Evolutionary conservation across 129 eudicot species (phyloP), one percentile per base, ranked within the genome.

Genomic region (Chrysanthemum makinoi): DNA sequence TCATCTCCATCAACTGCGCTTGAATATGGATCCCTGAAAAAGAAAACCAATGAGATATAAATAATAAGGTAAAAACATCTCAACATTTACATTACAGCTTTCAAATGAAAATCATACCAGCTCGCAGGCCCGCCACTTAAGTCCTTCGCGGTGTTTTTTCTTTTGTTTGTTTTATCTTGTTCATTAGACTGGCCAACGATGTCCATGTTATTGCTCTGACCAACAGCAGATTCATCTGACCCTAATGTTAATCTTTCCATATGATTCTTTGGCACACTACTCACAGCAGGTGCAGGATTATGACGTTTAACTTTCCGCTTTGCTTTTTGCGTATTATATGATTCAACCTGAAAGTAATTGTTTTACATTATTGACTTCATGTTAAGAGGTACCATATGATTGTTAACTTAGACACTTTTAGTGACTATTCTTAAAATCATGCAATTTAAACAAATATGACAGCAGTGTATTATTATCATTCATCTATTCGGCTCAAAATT

Each of bases 1-100:
- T 81, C 78, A n/a, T 91, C 95, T 5, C 72, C 69, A 71, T 85
- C 83, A 43, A 87, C 69, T 49, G 88, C 89, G 50, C 72, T 79
- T 19, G 91, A 83, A 71, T 83, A 80, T 66, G 95, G 97, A 79
- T 91, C 97, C 95, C 97, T 91, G 81, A 35, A 71, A 65, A 20
- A 56, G 49, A 43, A 9, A 49, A 64, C 2, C 62, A 44, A 46
- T 39, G 17, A 20, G 57, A 18, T 52, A 68, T 54, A 70, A 30
- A 28, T 12, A 6, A 39, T 39, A 39, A 39, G 10, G 46, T 39
- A 39, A 39, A 6, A 1, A 39, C 46, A 39, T 39, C 7, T 1
- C 46, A 39, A 8, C 46, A 39, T 39, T 39, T 8, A 39, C 46
- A 39, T 39, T 6, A 2, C 4, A 43, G 11, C 14, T 12, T 66